Percentiles rank a stretch among this genome's conserved stretches.
These are phyloP conservation scores for Colletotrichum sp. DNA, from an alignment of 2,329 filamentous ascomycete genomes.

Conservation along the genomic window DNA sequence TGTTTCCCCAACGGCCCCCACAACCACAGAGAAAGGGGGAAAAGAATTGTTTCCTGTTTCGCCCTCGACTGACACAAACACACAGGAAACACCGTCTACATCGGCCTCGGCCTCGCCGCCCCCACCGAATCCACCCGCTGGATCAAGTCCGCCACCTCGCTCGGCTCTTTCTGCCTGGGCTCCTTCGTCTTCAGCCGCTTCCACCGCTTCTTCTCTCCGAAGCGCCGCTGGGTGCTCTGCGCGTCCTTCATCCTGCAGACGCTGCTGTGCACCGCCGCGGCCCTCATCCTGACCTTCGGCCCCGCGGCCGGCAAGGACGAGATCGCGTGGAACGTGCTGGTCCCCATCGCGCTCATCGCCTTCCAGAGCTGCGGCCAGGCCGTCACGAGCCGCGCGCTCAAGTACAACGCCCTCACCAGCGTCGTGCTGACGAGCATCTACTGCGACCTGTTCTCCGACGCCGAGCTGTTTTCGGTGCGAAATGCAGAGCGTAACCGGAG, in stretches of 20 bases:
- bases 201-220: conserved; percentile 66
- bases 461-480: conserved; percentile 45
- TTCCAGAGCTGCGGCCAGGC: conserved; percentile 83
- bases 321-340: conserved; percentile 62
- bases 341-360: conserved; percentile 72
- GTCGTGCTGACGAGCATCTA: conserved; percentile 84
- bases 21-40: background rate
- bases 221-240: conserved; percentile 69
- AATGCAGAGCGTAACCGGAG: conserved; percentile 58
- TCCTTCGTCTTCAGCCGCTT: conserved; percentile 74
- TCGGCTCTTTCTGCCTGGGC: conserved; percentile 73
- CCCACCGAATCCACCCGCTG: conserved; percentile 61
- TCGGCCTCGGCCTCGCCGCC: conserved; percentile 74
- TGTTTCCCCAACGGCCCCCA: background rate
- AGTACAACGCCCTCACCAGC: conserved; percentile 74
- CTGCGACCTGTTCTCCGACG: conserved; percentile 78
- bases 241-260: conserved; percentile 61
- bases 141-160: conserved; percentile 75
- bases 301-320: conserved; percentile 46
- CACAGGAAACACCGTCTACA: conserved; percentile 76
- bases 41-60: background rate
- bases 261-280: conserved; percentile 54
- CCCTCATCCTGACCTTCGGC: conserved; percentile 40
- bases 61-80: background rate
- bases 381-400: conserved; percentile 72